Conservation (phyloP, 2,329 filamentous ascomycete species). For the Beauveria rudraprayagi region DNA sequence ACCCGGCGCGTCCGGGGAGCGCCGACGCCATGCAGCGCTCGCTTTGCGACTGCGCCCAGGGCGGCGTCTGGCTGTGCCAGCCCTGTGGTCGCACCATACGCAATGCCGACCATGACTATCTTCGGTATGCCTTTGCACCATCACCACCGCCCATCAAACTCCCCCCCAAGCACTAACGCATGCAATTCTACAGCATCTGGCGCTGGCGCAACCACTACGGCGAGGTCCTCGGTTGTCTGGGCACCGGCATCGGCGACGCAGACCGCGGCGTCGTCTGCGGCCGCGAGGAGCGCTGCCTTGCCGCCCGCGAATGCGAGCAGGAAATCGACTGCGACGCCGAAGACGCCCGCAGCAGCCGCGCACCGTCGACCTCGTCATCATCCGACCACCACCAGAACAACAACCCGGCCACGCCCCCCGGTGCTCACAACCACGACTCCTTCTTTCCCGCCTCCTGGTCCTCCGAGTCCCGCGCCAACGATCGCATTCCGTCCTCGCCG, state of each 20-base stretch:
- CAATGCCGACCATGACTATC: constrained; percentile 50
- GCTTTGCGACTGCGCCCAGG: constrained; percentile 43
- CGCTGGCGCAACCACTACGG: constrained; percentile 82
- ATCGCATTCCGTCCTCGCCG: constrained; percentile 38
- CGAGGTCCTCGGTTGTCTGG: constrained; percentile 69
- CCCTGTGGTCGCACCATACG: constrained; percentile 69
- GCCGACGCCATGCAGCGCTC: constrained; percentile 48
- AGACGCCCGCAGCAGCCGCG: constrained; percentile 46
- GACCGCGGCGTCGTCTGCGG: constrained; percentile 85
- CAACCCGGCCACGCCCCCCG: background rate
- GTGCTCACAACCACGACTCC: background rate
- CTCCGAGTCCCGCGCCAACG: background rate
- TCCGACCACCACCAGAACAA: background rate
- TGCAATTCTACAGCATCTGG: constrained; percentile 54
- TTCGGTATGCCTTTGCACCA: constrained; percentile 33
- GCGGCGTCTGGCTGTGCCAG: constrained; percentile 75
- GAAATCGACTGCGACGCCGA: constrained; percentile 82
- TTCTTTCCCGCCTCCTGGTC: constrained; percentile 12
- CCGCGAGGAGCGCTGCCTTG: constrained; percentile 67
- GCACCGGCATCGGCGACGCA: constrained; percentile 81
- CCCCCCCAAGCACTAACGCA: too few relatives aligned
- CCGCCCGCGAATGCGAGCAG: constrained; percentile 67
- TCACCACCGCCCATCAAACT: too few relatives aligned
- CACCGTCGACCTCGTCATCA: background rate
- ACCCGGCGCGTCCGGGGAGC: constrained; percentile 39